phyloP scores from a whole-genome alignment of 805 yeast genomes.

The Spencermartinsiella europaea region DNA sequence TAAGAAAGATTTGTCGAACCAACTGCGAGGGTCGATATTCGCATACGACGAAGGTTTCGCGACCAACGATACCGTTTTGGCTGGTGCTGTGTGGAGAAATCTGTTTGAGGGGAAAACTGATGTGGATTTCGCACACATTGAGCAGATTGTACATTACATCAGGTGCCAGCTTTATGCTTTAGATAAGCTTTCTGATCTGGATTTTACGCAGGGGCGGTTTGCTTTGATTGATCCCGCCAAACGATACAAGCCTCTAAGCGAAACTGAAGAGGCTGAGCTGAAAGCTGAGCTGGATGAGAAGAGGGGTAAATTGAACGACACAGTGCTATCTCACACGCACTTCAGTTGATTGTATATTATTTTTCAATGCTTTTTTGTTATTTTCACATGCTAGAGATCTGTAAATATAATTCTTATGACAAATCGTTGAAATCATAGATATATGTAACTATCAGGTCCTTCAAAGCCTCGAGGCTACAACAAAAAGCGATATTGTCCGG shows the following conservation, averaged over 20 bases:
- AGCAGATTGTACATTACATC: constrained; percentile 83
- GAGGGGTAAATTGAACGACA: background rate
- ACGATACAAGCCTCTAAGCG: constrained; percentile 65
- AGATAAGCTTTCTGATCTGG: constrained; percentile 80
- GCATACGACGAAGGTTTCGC: constrained; percentile 90
- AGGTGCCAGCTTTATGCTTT: constrained; percentile 86
- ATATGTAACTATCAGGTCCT: too few relatives aligned
- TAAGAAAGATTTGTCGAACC: constrained; percentile 84
- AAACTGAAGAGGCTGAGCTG: constrained; percentile 16
- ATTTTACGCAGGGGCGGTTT: constrained; percentile 88
- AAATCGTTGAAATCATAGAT: too few relatives aligned
- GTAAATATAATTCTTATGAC: background rate
- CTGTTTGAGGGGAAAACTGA: constrained; percentile 79
- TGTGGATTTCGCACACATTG: constrained; percentile 76
- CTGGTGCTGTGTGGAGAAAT: constrained; percentile 59
- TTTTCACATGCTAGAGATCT: background rate
- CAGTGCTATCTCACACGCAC: background rate
- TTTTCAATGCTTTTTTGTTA: background rate
- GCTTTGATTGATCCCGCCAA: constrained; percentile 78
- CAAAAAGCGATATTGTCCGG: too few relatives aligned
- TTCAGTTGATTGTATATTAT: background rate
- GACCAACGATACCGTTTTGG: constrained; percentile 47
- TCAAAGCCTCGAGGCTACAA: too few relatives aligned
- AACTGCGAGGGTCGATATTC: constrained; percentile 80
- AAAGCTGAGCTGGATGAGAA: constrained; percentile 3